These are phyloP conservation scores for Ajuga chamaepitys DNA, from an alignment of 257 asterid genomes.

Conservation along the genomic window DNA sequence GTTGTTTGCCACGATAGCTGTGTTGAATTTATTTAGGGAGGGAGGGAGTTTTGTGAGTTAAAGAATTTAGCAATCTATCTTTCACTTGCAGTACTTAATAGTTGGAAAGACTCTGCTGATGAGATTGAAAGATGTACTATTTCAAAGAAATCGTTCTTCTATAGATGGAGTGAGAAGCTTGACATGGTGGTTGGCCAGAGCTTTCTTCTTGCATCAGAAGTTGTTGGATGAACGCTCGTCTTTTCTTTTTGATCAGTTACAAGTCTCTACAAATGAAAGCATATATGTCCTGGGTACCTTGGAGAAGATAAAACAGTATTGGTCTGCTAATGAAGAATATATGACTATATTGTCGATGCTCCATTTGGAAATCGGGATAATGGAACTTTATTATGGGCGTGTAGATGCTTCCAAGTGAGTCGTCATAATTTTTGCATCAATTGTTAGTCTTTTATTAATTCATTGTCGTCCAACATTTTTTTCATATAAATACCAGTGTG, in stretches of 20 bases:
- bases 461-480: slow-evolving; percentile 1
- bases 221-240: slow-evolving; percentile 77
- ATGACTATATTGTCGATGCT: slow-evolving; percentile 45
- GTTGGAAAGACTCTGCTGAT: slow-evolving; percentile 64
- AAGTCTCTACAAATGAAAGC: slow-evolving; percentile 54
- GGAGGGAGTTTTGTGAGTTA: neutral
- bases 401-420: slow-evolving; percentile 78
- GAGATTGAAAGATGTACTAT: slow-evolving; percentile 60
- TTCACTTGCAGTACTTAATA: slow-evolving; percentile 63
- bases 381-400: slow-evolving; percentile 80
- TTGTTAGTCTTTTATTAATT: neutral
- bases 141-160: slow-evolving; percentile 35
- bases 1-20: neutral
- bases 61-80: slow-evolving; percentile 12
- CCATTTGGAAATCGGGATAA: slow-evolving; percentile 74
- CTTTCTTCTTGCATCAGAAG: slow-evolving; percentile 77
- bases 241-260: slow-evolving; percentile 68
- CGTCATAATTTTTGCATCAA: neutral
- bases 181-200: slow-evolving; percentile 88
- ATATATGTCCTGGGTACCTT: slow-evolving; percentile 47
- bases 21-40: neutral
- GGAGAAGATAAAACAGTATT: slow-evolving; percentile 44
- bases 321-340: slow-evolving; percentile 47
- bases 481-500: neutral
- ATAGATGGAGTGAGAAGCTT: slow-evolving; percentile 51